Base-by-base conservation (phyloP, 768 basidiomycete genomes). In the Mycena amicta region DNA sequence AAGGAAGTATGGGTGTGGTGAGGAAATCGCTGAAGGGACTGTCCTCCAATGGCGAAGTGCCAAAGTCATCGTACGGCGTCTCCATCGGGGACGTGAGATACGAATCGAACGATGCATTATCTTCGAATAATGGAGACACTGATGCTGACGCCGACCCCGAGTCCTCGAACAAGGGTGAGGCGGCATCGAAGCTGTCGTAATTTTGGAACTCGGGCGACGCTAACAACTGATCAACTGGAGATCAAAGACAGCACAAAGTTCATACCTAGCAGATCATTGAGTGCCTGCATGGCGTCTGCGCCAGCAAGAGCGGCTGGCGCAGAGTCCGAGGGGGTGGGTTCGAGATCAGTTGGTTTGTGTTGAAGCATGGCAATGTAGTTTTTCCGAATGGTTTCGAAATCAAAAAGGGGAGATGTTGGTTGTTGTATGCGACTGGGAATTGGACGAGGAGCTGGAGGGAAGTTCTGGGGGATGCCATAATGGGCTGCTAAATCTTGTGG, bases 391-490 rank as follows among this genome's bases (percentile, higher is more conserved):
- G 76, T 73, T 31, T 74, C 62, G 67, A 83, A 81, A 66, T 86
- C 80, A 57, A 77, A 63, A 52, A 75, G 55, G 55, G 74, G 46
- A 49, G 68, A 63, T n/a, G n/a, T n/a, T 53, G 71, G 55, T 33
- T 67, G 70, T 57, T 73, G 72, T 74, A 78, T 76, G 54, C 79
- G 78, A 68, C 71, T 79, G 57, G 81, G 78, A 64, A 77, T 78
- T 70, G 84, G 83, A 53, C 83, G 81, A 60, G 89, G 89, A 55
- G 84, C 83, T 52, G 83, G 84, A 46, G 90, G 89, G 49, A 92
- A 72, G 61, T 78, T 81, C 64, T 85, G 82, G 59, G 90, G 89
- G 70, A 91, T 84, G 74, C 89, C 89, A 89, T 90, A 85, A 57
- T 90, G 89, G 68, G 85, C 79, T 66, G 88, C 86, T 56, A 89